Evolutionary conservation across 768 basidiomycete genomes (phyloP), one percentile per base, ranked within the genome.

Genomic region (Russula lepida): DNA sequence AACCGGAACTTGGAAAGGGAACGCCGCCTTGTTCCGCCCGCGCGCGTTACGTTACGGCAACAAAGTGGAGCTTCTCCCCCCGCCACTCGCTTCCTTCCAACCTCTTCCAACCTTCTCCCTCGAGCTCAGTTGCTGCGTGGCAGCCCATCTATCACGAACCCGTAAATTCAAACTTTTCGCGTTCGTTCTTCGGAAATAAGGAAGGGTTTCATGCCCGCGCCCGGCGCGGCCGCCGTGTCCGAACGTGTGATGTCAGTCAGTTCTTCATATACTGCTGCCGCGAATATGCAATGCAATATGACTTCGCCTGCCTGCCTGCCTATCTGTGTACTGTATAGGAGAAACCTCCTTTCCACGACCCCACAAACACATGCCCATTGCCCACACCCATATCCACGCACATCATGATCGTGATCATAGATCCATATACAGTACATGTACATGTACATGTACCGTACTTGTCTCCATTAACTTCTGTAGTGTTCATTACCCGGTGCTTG

Each of bases 241-340:
- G n/a, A n/a, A n/a, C 6, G 15, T 23, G 53, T 52, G 50, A 52
- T 58, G 50, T 52, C 58, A 58, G 39, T n/a, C n/a, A n/a, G n/a
- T 25, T 15, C 15, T n/a, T n/a, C n/a, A n/a, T n/a, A 25, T 28
- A 17, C 43, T n/a, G n/a, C 4, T 9, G n/a, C n/a, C n/a, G n/a
- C n/a, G n/a, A 21, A 8, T n/a, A 44, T 44, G n/a, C n/a, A n/a
- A n/a, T n/a, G n/a, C n/a, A n/a, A n/a, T n/a, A n/a, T n/a, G n/a
- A n/a, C n/a, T n/a, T n/a, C n/a, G n/a, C n/a, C n/a, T n/a, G n/a
- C n/a, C n/a, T n/a, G n/a, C n/a, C n/a, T 8, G 35, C 35, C 43
- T 21, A 21, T 21, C 41, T 43, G 41, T 43, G 9, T n/a, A 21
- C 4, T 4, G 21, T 12, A 58, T 21, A 52, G 30, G 30, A 43